Evolutionary conservation across 1,139 yeast species (phyloP), one percentile per base, ranked within the genome.

Genomic region (Suzukiozyma palmioleophila): DNA sequence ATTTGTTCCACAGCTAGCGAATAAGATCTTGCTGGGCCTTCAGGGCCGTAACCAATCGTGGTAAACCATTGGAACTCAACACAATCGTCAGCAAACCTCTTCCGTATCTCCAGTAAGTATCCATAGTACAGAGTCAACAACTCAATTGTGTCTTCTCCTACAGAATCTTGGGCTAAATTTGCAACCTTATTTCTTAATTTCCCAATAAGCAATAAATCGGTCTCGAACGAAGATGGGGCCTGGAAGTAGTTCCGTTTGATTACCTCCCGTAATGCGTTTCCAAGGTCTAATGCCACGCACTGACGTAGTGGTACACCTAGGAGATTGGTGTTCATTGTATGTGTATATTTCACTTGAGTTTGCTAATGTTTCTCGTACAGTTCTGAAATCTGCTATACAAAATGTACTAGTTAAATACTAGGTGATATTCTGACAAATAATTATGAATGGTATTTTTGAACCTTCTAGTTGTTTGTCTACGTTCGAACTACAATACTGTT

Each of bases 11-110:
- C 78, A 31, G 57, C 49, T 7, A 82, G 53, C 1, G 86, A 76
- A 27, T 63, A 57, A 28, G 64, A 51, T 41, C 55, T 64, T 24
- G 69, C 67, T 2, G 77, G 76, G 0, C 59, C 55, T 27, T 43
- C 43, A 9, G 73, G 70, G 11, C 77, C 69, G 44, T 73, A 73
- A 0, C 85, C 81, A 14, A 85, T 57, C 0, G 89, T 78, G 24
- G 82, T 81, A 51, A 66, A 77, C 97, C 96, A 89, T 1, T 77
- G 69, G 51, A 86, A 84, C 34, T 71, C 76, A 3, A 77, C 46
- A 5, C 57, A 50, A 35, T 71, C 73, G 34, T 62, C 61, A 1
- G 76, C 71, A 39, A 77, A 72, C 47, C 69, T 73, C 34, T 47
- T 44, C 15, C 52, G 52, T 2, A 75, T 35, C n/a, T 53, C 52